Evolutionary conservation across 768 basidiomycete species (phyloP), one percentile per base, ranked within the genome.

Genomic region (Sporobolomyces roseus): DNA sequence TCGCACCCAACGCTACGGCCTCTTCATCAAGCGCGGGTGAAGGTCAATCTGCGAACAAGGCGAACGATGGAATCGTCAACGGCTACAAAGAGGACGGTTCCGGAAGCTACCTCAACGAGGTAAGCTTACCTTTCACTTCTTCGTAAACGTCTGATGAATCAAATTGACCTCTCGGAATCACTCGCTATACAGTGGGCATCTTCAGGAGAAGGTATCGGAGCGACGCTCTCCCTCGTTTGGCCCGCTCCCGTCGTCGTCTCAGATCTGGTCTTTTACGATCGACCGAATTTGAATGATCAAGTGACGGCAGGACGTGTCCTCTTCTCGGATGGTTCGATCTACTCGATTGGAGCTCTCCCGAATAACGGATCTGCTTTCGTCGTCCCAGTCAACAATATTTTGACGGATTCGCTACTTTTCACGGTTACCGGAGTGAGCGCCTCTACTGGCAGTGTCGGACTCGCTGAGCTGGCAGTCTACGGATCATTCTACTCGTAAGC

Each of bases 201-300:
- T 19, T n/a, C 55, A 25, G 17, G 41, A 32, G 27, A 67, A 25
- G 55, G 56, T 16, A 48, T 50, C n/a, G 68, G 68, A 1, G 58
- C 68, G 3, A 36, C 19, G 14, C 27, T 72, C n/a, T 10, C 14
- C 12, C 30, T 72, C 4, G 30, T 55, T 2, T 72, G 62, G 62
- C 19, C 59, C 4, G 19, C 30, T 8, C 12, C 51, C 3, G 38
- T 70, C 53, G 48, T 29, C 23, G 48, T 62, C 30, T 52, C 52
- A 27, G 23, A 38, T 7, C 33, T 68, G 48, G 67, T 56, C n/a
- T 46, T 68, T n/a, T 63, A 35, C 50, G 69, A 70, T 29, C 69
- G 69, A 7, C 69, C 69, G 4, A 70, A 70, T 63, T 32, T 62
- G 32, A 56, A 61, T 46, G 68, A 69, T 33, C 61, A 69, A 33